These are phyloP conservation scores for Penicillium verhagenii DNA, from an alignment of 495 filamentous ascomycete genomes.

Conservation along the genomic window DNA sequence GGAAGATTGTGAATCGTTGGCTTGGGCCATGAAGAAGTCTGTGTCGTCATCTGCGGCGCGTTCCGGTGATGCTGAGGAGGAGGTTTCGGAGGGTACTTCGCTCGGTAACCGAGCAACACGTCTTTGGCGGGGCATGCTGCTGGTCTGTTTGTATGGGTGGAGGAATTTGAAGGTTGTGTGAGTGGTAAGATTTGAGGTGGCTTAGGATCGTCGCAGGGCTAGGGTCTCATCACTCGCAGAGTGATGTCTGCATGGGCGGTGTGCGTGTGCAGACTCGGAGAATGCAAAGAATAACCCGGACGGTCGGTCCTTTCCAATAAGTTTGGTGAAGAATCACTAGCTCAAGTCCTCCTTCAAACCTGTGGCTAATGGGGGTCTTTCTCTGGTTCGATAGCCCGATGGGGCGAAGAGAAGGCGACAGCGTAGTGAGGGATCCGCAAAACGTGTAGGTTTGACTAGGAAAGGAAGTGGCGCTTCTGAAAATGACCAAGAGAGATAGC, in stretches of 20 bases:
- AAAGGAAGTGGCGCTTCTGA: neutral
- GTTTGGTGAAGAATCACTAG: neutral
- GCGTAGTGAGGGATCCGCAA: conserved; percentile 5
- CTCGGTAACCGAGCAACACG: conserved; percentile 43
- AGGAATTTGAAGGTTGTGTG: neutral
- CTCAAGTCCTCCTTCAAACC: too few species aligned
- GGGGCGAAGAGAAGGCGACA: conserved; percentile 1
- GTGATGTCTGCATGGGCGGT: conserved; percentile 16
- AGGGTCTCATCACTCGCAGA: conserved; percentile 24
- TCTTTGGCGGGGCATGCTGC: conserved; percentile 41
- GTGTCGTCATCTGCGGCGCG: conserved; percentile 85
- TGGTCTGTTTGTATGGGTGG: conserved; percentile 1
- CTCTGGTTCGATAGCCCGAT: neutral
- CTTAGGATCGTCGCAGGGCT: conserved; percentile 15
- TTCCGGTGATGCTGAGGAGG: conserved; percentile 80
- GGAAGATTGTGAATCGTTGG: conserved; percentile 89
- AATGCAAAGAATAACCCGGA: neutral
- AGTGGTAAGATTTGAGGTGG: conserved; percentile 14
- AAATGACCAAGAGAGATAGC: neutral
- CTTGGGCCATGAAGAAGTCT: conserved; percentile 80
- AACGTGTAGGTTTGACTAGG: conserved; percentile 10
- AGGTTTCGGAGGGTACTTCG: conserved; percentile 57
- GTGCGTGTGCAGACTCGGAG: conserved; percentile 4
- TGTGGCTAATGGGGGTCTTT: neutral
- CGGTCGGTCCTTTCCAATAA: neutral